Conservation (phyloP, 2,329 filamentous ascomycete genomes). For the Aspergillus pseudoterreus region DNA sequence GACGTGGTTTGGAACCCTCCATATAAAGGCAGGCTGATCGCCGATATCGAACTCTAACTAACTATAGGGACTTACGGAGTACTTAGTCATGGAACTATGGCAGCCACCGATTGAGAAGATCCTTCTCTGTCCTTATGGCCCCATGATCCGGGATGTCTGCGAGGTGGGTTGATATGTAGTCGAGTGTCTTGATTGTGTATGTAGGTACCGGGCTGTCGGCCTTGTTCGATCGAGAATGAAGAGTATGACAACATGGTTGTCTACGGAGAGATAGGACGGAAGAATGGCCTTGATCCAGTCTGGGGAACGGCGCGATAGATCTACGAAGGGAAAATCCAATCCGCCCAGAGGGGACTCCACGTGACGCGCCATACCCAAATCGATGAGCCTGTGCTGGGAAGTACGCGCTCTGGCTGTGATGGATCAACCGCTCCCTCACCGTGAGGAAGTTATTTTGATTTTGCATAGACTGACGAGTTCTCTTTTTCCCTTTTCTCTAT, state of each 20-base stretch:
- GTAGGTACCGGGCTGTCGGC: too few species aligned
- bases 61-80: slow-evolving; percentile 7
- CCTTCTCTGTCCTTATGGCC: neutral
- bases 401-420: slow-evolving; percentile 17
- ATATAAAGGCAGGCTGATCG: slow-evolving; percentile 11
- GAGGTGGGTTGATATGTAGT: too few species aligned
- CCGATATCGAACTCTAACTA: slow-evolving; percentile 8
- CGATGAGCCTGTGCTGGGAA: slow-evolving; percentile 22
- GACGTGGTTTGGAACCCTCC: slow-evolving; percentile 2
- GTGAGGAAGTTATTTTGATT: too few species aligned
- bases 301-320: slow-evolving; percentile 9
- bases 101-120: neutral
- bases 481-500: too few species aligned
- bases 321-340: slow-evolving; percentile 6
- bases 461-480: too few species aligned
- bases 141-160: neutral
- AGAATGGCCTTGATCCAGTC: neutral
- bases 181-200: too few species aligned
- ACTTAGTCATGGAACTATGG: slow-evolving; percentile 5
- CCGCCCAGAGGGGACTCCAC: slow-evolving; percentile 16
- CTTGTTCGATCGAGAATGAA: too few species aligned
- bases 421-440: neutral
- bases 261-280: too few species aligned
- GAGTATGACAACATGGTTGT: too few species aligned
- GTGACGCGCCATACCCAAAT: slow-evolving; percentile 20